Base-by-base conservation (phyloP, 768 basidiomycete genomes). In the Russula dissimulans region DNA sequence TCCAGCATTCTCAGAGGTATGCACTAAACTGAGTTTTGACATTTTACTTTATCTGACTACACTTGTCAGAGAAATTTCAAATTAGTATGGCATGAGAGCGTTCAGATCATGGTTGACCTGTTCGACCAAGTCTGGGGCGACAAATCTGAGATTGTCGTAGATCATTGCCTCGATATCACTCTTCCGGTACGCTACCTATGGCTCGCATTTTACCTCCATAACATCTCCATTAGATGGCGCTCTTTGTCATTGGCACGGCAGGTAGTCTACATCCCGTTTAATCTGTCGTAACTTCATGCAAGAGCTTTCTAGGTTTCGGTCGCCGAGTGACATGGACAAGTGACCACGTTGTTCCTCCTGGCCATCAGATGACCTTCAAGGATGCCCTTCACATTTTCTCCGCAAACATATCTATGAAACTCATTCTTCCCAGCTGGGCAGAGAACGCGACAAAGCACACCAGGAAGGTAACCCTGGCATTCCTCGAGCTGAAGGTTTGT, bases 1-100 rank as follows among this genome's bases (percentile, higher is more conserved):
- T 1, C 83, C 84, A n/a, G 79, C 83, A 0, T 87, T 86, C 68
- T 81, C 81, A 6, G 83, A 85, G 68, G 83, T 83, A 56, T 44
- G 71, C 9, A 1, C 4, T 14, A 8, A 5, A 8, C 6, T 39
- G 5, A 9, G 5, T 44, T 29, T 14, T 1, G 22, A 26, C 22
- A 26, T 12, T 51, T 10, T 5, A 11, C 26, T 22, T 34, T 11
- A 12, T 11, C 46, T 47, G 22, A 52, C 52, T 15, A 5, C 34
- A 26, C 12, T 18, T 3, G 3, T 11, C 45, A 73, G 72, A 63
- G 65, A 46, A 76, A 76, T 59, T 75, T 74, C 60, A 67, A 66
- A 47, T 69, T 76, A 8, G 75, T 76, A 3, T 76, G 73, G 73
- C 71, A 76, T 22, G 75, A 75, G 65, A 71, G 74, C 2, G 53